Base-by-base conservation (phyloP, 345 rosid species). In the Sonneratia alba region DNA sequence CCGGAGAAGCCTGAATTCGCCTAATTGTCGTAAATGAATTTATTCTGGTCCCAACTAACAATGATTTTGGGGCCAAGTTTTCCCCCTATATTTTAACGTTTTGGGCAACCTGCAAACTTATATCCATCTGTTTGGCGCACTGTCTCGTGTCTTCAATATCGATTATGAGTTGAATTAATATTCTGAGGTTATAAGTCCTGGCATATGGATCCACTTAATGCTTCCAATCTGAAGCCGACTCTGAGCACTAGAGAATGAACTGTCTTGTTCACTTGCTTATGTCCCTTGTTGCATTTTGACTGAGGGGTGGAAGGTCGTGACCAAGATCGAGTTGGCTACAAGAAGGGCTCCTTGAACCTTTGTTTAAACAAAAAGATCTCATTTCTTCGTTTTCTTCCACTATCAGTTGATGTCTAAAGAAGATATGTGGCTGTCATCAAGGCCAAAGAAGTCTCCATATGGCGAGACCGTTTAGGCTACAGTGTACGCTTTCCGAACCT, bases 1-100 rank as follows among this genome's bases (percentile, higher is more conserved):
- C 95, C 95, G 0, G 85, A 76, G 53, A 85, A 84, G 83, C 91
- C 91, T 3, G 78, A 85, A 22, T 85, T 85, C 76, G 76, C 68
- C 21, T 86, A 79, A 70, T 77, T 75, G 32, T 15, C 32, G 47
- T 49, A 0, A 12, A 24, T 4, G 6, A 13, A 0, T 4, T 10
- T 34, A 12, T 62, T 32, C 38, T 10, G 38, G 36, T 62, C 27
- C 38, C 64, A 3, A 55, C 64, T 59, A 24, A 59, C 22, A 24
- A 2, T 10, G 11, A 18, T 59, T 12, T n/a, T n/a, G 64, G 34
- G 64, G 3, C 64, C 36, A 59, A 32, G 12, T 5, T 13, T 62
- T 62, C 2, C 13, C 36, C 14, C 42, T 45, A 45, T 43, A 59
- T 43, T 57, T 48, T 37, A 62, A 69, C 53, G 32, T n/a, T 0